Evolutionary conservation across 2,329 filamentous ascomycete species (phyloP), one percentile per base, ranked within the genome.

Genomic region (Trichoderma endophyticum): DNA sequence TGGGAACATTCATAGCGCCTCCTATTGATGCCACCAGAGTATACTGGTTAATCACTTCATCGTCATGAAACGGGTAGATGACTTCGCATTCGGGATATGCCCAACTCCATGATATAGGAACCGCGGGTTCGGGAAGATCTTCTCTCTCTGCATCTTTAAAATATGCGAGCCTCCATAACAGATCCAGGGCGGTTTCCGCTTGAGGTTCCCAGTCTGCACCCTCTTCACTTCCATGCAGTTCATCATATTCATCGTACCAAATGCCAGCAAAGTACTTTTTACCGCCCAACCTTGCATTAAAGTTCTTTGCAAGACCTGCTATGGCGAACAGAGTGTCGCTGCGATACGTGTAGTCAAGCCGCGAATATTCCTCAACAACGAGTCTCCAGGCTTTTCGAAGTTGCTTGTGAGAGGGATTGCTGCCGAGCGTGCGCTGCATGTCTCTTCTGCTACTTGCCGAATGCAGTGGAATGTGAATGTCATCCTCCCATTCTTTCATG

Each of bases 241-340:
- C 62, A 18, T 71, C 70, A 11, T 71, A 66, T 24, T 71, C 70
- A 18, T 71, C 62, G 9, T 71, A 66, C 70, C 70, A 71, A 8
- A 71, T 54, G 6, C 70, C 70, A 14, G 70, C 70, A 34, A 71
- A 71, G 5, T 71, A 71, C 11, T 66, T 61, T 2, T 71, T 71
- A 3, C 62, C 54, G 2, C 62, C 70, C 15, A 71, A 34, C 51
- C 62, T 64, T 18, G 34, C 36, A 14, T 71, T 61, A 15, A 71
- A 71, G 30, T 36, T 66, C 62, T 71, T 71, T 36, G 70, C 70
- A 26, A 71, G 54, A 1, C 70, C 70, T 15, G 70, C 62, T 15
- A 71, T 71, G 12, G 70, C 70, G 14, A 66, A 71, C 12, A 71
- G n/a, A 14, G 70, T 71, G 30, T 71, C 70, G 32, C 54, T 66